Base-by-base conservation (phyloP, 208 protist species). In the Trypanosoma platydactyli region DNA sequence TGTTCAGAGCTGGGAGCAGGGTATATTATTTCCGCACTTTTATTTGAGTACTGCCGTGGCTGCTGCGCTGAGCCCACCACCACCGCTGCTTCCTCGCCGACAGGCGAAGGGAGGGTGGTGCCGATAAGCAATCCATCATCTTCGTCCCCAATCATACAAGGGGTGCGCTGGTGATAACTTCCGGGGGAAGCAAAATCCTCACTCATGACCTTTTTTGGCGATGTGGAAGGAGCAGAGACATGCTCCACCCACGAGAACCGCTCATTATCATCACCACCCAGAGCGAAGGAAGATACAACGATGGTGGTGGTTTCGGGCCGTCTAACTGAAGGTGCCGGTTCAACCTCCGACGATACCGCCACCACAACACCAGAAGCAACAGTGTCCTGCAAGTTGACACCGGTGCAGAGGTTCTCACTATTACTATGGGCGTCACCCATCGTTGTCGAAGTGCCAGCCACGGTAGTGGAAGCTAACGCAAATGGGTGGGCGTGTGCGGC, bases 161-260 rank as follows among this genome's bases (percentile, higher is more conserved):
- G 82, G 13, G 88, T 94, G 62, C 88, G 88, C 58, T 90, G 83
- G 52, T 94, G 88, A 40, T 80, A 82, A 69, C 80, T 86, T 29
- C 63, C 52, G 12, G 84, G 84, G 25, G 85, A 86, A 20, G 64
- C 38, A 76, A 76, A 76, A 29, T 79, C 80, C 22, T 64, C 59
- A 16, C 58, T 65, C 18, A 60, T 62, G 24, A 64, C 44, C 41
- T 40, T 68, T n/a, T 38, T 15, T 49, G 58, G 58, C 33, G 33
- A 38, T 24, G 53, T 44, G 22, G 35, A n/a, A 52, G 18, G 12
- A 9, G 46, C 11, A 45, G 50, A 3, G 0, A 49, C 20, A 7
- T 15, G 12, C 5, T 46, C 50, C 35, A 24, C 30, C 16, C 42
- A 44, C 5, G 13, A n/a, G 9, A 45, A 18, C 12, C 48, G 9